Conservation (phyloP, 345 rosid genomes). For the Barbarea vulgaris region DNA sequence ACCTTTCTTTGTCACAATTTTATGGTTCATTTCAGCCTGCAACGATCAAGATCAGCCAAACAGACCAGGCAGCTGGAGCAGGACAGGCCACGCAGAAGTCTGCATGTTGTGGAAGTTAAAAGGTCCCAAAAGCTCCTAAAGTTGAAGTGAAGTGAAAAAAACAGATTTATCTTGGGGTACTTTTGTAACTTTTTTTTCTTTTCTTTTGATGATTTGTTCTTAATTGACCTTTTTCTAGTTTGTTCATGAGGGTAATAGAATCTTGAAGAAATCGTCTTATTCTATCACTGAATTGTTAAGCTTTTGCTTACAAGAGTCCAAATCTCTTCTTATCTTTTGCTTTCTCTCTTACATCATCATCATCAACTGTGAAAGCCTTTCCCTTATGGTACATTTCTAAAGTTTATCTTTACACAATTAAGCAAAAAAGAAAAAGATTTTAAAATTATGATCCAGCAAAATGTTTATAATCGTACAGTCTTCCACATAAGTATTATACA, state of each 20-base stretch:
- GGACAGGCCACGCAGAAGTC: conserved; percentile 46
- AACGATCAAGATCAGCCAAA: conserved; percentile 44
- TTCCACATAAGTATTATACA: background rate
- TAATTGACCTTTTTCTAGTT: conserved; percentile 20
- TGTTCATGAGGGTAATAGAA: conserved; percentile 34
- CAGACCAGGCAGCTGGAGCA: conserved; percentile 41
- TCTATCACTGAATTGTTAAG: background rate
- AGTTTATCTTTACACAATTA: conserved; percentile 3
- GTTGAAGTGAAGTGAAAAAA: conserved; percentile 13
- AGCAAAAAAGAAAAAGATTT: background rate
- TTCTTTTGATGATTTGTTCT: conserved; percentile 23
- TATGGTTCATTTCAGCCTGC: conserved; percentile 34
- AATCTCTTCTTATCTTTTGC: conserved; percentile 11
- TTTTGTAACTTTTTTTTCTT: conserved; percentile 22
- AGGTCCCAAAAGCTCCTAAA: background rate
- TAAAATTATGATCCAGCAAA: conserved; percentile 24
- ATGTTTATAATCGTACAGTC: background rate
- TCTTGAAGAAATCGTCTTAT: conserved; percentile 16
- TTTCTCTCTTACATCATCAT: background rate
- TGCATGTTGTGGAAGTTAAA: conserved; percentile 39
- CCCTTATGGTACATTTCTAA: background rate
- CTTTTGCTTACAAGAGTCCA: background rate
- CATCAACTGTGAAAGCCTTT: background rate
- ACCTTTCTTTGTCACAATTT: background rate
- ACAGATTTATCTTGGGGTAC: background rate